Conservation (phyloP, 2,329 filamentous ascomycete genomes). For the Fusarium goolgardi region DNA sequence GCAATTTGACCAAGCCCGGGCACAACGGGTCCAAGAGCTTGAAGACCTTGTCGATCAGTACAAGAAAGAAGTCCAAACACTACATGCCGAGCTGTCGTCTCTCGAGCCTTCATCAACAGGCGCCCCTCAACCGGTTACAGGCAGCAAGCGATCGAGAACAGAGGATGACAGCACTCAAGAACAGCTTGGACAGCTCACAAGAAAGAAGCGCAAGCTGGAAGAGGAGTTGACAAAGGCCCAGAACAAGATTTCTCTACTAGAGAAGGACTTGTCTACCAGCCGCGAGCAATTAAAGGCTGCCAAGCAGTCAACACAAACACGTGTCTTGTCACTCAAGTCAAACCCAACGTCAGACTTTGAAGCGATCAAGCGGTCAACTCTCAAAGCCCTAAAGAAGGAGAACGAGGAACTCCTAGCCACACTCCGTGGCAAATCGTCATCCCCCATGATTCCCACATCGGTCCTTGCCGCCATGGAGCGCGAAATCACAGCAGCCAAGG, state of each 20-base stretch:
- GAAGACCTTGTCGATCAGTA: slow-evolving; percentile 90
- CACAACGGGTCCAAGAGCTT: slow-evolving; percentile 80
- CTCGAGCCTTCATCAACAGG: slow-evolving; percentile 61
- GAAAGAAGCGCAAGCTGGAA: slow-evolving; percentile 88
- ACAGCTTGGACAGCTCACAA: slow-evolving; percentile 82
- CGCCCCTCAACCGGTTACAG: slow-evolving; percentile 55
- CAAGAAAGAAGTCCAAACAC: slow-evolving; percentile 78
- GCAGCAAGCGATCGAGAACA: slow-evolving; percentile 73
- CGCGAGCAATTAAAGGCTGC: slow-evolving; percentile 77
- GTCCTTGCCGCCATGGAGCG: slow-evolving; percentile 80
- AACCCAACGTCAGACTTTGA: slow-evolving; percentile 92
- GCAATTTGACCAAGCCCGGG: slow-evolving; percentile 79
- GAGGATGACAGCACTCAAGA: slow-evolving; percentile 73
- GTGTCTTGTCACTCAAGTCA: slow-evolving; percentile 86
- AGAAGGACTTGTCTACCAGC: slow-evolving; percentile 79
- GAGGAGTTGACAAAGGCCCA: slow-evolving; percentile 78
- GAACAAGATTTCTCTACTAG: slow-evolving; percentile 75
- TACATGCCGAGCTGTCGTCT: slow-evolving; percentile 79
- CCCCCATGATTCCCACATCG: slow-evolving; percentile 78
- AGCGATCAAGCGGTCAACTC: slow-evolving; percentile 83
- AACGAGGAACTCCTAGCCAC: slow-evolving; percentile 85
- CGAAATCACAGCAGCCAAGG: slow-evolving; percentile 77
- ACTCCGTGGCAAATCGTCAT: slow-evolving; percentile 62
- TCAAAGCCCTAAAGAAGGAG: slow-evolving; percentile 81
- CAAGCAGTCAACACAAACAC: slow-evolving; percentile 76